Conservation (phyloP, 2,329 filamentous ascomycete species). For the Verticillium longisporum region DNA sequence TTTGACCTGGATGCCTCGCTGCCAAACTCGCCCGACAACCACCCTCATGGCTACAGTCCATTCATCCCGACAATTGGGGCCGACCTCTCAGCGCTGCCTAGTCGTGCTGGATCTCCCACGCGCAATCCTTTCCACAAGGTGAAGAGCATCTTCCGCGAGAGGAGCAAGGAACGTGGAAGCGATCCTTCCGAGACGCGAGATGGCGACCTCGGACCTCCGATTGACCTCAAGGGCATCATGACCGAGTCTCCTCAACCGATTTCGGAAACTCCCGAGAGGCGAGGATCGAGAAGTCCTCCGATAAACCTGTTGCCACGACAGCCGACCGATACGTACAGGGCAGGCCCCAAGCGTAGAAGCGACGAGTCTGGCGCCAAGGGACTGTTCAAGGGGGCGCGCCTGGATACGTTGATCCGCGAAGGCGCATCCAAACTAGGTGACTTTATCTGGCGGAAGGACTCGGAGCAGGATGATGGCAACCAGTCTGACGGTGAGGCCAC, state of each 20-base stretch:
- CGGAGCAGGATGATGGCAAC: constrained; percentile 18
- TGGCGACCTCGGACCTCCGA: background rate
- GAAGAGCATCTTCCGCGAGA: constrained; percentile 48
- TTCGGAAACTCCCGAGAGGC: background rate
- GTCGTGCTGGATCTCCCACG: constrained; percentile 56
- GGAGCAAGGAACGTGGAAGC: constrained; percentile 35
- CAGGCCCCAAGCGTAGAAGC: constrained; percentile 2
- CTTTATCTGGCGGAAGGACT: constrained; percentile 49
- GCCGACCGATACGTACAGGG: background rate
- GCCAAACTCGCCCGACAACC: constrained; percentile 47
- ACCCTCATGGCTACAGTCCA: constrained; percentile 34
- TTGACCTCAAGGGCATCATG: background rate
- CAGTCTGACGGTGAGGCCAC: constrained; percentile 26
- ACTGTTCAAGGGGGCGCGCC: constrained; percentile 70
- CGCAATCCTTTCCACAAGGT: constrained; percentile 53
- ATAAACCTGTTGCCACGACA: background rate
- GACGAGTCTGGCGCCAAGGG: constrained; percentile 54
- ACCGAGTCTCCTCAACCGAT: background rate
- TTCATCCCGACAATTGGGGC: constrained; percentile 53
- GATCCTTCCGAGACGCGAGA: constrained; percentile 22
- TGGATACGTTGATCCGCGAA: constrained; percentile 63
- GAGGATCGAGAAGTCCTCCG: background rate
- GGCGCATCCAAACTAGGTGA: constrained; percentile 51
- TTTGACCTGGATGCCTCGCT: constrained; percentile 38
- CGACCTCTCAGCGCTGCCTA: constrained; percentile 57